Percentiles rank a stretch among this genome's conserved stretches.
phyloP scores from a whole-genome alignment of 2,329 filamentous ascomycete species.

The Aspergillus quadrilineatus region DNA sequence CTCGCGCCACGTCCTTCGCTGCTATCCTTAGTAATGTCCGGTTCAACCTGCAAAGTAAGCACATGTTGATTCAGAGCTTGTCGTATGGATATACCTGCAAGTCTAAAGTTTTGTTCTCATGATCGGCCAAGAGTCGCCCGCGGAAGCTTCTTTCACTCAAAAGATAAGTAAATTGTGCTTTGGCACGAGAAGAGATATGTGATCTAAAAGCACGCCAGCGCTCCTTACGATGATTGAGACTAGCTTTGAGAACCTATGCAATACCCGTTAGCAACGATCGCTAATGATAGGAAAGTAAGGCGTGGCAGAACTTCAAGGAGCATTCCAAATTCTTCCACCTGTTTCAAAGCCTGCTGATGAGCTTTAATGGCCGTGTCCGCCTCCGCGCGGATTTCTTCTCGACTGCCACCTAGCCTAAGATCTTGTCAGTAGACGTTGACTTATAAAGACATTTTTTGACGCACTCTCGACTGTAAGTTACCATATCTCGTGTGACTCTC shows the following conservation, averaged over 20 bases:
- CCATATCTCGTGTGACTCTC: conserved; percentile 59
- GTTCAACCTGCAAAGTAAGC: conserved; percentile 53
- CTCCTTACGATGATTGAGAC: conserved; percentile 66
- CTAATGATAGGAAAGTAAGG: not conserved
- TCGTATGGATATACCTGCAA: conserved; percentile 58
- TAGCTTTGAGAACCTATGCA: conserved; percentile 53
- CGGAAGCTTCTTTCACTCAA: conserved; percentile 87
- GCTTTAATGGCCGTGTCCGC: conserved; percentile 38
- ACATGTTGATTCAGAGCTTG: not conserved
- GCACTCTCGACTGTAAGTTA: conserved; percentile 54
- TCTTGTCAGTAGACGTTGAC: conserved; percentile 25
- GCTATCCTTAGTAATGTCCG: conserved; percentile 66
- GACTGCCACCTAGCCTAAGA: conserved; percentile 58
- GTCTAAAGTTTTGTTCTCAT: conserved; percentile 70
- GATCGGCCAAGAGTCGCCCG: conserved; percentile 76
- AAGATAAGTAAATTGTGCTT: conserved; percentile 82
- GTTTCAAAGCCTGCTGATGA: conserved; percentile 37
- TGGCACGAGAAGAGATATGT: conserved; percentile 80
- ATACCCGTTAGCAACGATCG: conserved; percentile 2
- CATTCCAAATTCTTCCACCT: conserved; percentile 39
- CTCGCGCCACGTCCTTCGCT: conserved; percentile 77
- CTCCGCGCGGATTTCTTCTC: conserved; percentile 61
- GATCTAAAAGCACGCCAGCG: conserved; percentile 81
- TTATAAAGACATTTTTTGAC: conserved; percentile 15
- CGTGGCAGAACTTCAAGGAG: conserved; percentile 39